Percentiles rank a stretch among this genome's conserved stretches.
Conservation (phyloP, 352 stramenopile species). For the Phytophthora colocasiae region DNA sequence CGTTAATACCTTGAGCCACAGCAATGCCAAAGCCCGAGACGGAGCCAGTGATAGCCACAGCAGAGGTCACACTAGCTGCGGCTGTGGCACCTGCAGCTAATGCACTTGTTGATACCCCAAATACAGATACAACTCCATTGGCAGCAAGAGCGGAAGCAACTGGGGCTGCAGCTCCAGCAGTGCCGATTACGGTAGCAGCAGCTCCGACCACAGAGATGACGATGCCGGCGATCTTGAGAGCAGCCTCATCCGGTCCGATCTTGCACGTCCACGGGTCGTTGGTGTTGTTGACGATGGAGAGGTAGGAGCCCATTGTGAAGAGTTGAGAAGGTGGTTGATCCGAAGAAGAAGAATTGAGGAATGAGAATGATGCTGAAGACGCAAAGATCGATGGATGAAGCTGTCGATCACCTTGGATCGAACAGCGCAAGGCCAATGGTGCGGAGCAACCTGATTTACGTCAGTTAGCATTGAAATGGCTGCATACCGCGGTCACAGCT, state of each 20-base stretch:
- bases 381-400: not conserved
- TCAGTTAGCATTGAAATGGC: not conserved
- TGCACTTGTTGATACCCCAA: constrained; percentile 38
- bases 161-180: constrained; percentile 36
- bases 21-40: constrained; percentile 45
- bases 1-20: constrained; percentile 43
- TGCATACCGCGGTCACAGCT: constrained; percentile 5
- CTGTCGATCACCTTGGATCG: not conserved
- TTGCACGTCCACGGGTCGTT: constrained; percentile 46
- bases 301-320: constrained; percentile 51
- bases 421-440: constrained; percentile 9
- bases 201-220: constrained; percentile 37
- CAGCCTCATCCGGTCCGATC: constrained; percentile 48
- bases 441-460: constrained; percentile 12
- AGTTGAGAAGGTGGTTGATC: not conserved
- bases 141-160: constrained; percentile 32
- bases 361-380: not conserved
- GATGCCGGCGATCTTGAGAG: constrained; percentile 46
- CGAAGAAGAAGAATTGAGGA: not conserved
- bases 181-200: constrained; percentile 34
- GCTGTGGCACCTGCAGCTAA: constrained; percentile 24
- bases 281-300: constrained; percentile 60
- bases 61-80: constrained; percentile 22
- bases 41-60: constrained; percentile 29
- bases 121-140: constrained; percentile 40